These are phyloP conservation scores for Boletus subcaerulescens DNA, from an alignment of 768 basidiomycete genomes.

Conservation along the genomic window DNA sequence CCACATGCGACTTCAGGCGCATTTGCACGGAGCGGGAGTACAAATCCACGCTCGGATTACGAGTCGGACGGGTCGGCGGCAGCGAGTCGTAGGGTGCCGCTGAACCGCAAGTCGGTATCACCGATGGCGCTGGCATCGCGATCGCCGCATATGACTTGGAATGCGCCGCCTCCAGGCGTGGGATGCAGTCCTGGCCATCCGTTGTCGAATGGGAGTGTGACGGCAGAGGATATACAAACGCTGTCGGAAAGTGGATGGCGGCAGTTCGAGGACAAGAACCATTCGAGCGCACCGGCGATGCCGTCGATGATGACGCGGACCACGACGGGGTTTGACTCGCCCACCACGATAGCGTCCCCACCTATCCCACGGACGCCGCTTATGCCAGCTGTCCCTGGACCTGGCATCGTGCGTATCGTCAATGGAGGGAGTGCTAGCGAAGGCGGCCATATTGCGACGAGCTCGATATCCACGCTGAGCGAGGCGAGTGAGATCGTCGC, in stretches of 20 bases:
- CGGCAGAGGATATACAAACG: constrained; percentile 24
- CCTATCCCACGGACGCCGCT: constrained; percentile 40
- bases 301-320: background rate
- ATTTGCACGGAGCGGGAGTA: constrained; percentile 15
- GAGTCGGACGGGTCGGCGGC: constrained; percentile 49
- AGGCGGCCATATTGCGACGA: constrained; percentile 23
- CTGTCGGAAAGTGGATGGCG: constrained; percentile 31
- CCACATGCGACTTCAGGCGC: constrained; percentile 23
- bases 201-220: constrained; percentile 16
- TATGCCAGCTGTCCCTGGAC: constrained; percentile 15
- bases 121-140: constrained; percentile 64
- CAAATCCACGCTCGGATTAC: constrained; percentile 43
- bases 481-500: constrained; percentile 21
- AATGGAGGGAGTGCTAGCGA: constrained; percentile 21
- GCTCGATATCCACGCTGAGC: constrained; percentile 31
- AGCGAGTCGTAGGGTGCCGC: constrained; percentile 54
- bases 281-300: background rate
- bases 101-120: constrained; percentile 67
- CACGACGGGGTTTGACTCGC: constrained; percentile 35
- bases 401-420: constrained; percentile 24
- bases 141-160: constrained; percentile 33
- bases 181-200: constrained; percentile 26
- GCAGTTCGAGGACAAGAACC: constrained; percentile 19
- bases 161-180: constrained; percentile 39
- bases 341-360: constrained; percentile 37